Evolutionary conservation across 2,329 filamentous ascomycete genomes (phyloP).

Genomic region (Penicillium thymicola): DNA sequence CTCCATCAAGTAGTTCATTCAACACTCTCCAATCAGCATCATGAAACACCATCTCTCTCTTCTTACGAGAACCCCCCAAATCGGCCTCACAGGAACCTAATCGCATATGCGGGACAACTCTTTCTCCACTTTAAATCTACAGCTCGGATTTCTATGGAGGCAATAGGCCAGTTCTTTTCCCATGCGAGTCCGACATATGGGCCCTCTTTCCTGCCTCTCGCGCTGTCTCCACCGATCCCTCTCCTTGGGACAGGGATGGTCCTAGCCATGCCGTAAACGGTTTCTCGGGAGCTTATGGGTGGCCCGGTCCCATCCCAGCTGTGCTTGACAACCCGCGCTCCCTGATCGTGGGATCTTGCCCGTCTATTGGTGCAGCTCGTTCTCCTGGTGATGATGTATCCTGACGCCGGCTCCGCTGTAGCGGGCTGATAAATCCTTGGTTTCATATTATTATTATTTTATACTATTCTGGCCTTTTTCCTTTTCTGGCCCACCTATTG

Average conservation of each 20-base stretch:
- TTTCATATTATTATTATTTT: constrained; percentile 1
- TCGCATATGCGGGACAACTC: constrained; percentile 8
- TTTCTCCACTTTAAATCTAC: constrained; percentile 6
- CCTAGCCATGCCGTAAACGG: constrained; percentile 18
- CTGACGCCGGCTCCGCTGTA: constrained; percentile 21
- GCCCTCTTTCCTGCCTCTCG: neutral
- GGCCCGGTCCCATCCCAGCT: constrained; percentile 30
- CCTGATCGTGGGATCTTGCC: constrained; percentile 17
- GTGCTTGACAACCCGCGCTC: constrained; percentile 22
- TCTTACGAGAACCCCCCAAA: constrained; percentile 8
- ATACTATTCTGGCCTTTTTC: constrained; percentile 1
- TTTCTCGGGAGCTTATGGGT: constrained; percentile 22
- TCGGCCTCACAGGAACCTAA: constrained; percentile 21
- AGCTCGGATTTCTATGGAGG: neutral
- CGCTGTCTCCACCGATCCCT: constrained; percentile 6
- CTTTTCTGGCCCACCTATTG: constrained; percentile 2
- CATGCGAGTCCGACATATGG: neutral
- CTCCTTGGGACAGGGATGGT: constrained; percentile 13
- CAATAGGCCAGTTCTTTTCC: neutral
- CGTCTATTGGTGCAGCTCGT: constrained; percentile 32
- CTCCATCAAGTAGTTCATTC: constrained; percentile 9
- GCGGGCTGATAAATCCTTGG: constrained; percentile 12
- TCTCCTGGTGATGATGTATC: constrained; percentile 29
- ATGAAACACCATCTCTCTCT: constrained; percentile 4
- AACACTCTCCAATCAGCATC: constrained; percentile 14